Percentiles rank a stretch among this genome's conserved stretches.
Conservation (phyloP, 441 rosid genomes). For the Adansonia grandidieri region DNA sequence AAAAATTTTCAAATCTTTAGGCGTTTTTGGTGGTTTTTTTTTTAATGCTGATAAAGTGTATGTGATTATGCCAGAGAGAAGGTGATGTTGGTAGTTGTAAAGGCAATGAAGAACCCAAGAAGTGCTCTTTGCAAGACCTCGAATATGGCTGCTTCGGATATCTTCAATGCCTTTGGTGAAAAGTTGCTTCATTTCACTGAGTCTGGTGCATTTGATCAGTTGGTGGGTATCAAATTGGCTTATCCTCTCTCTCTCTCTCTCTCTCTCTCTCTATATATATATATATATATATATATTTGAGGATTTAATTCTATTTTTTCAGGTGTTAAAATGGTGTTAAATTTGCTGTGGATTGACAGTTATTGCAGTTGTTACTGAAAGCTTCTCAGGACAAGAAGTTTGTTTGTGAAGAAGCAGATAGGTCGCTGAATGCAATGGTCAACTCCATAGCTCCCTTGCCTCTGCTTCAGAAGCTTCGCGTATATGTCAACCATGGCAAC, state of each 20-base stretch:
- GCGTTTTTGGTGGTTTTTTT: background rate
- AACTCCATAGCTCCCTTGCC: constrained; percentile 56
- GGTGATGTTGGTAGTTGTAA: constrained; percentile 63
- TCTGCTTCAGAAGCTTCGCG: constrained; percentile 61
- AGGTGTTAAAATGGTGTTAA: background rate
- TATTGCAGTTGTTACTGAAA: constrained; percentile 83
- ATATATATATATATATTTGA: background rate
- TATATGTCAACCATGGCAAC: constrained; percentile 62
- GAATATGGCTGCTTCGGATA: constrained; percentile 82
- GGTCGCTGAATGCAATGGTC: constrained; percentile 63
- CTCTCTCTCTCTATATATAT: too few species aligned
- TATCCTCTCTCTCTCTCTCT: background rate
- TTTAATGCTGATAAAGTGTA: background rate
- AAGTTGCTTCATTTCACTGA: constrained; percentile 48
- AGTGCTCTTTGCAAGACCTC: constrained; percentile 94
- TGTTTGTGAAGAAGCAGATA: constrained; percentile 92
- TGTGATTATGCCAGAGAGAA: constrained; percentile 55
- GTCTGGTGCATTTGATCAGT: constrained; percentile 59
- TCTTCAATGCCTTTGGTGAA: constrained; percentile 73
- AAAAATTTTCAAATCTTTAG: background rate
- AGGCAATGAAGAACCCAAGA: constrained; percentile 94
- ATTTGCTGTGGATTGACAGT: constrained; percentile 39
- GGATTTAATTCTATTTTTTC: background rate
- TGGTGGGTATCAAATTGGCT: constrained; percentile 41
- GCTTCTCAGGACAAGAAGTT: constrained; percentile 93